Conservation (phyloP, 805 yeast genomes). For the Komagataella pastoris region DNA sequence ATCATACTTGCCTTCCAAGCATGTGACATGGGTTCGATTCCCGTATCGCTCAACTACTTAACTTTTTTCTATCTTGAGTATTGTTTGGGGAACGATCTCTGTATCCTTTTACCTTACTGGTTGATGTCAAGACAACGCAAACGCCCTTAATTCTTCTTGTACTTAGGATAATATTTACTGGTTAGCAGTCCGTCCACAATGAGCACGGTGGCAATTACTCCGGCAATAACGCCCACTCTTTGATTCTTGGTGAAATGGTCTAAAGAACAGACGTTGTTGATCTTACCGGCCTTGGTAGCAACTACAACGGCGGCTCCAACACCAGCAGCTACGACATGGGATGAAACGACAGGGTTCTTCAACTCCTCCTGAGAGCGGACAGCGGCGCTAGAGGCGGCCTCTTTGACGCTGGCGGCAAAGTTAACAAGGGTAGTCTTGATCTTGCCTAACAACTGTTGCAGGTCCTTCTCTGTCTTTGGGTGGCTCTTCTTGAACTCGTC, state of each 20-base stretch:
- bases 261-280: conserved; percentile 17
- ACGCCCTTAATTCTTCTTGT: conserved; percentile 23
- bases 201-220: conserved; percentile 38
- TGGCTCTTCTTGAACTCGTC: conserved; percentile 13
- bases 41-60: conserved; percentile 56
- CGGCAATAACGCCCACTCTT: conserved; percentile 15
- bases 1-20: conserved; percentile 92
- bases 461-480: conserved; percentile 8
- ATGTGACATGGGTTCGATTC: conserved; percentile 92
- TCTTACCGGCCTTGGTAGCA: conserved; percentile 34
- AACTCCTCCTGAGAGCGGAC: conserved; percentile 23
- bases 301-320: conserved; percentile 32
- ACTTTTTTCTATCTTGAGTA: conserved; percentile 15
- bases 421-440: conserved; percentile 5
- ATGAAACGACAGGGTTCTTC: conserved; percentile 48
- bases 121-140: background rate
- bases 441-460: conserved; percentile 9
- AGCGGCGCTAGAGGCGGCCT: conserved; percentile 1
- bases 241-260: conserved; percentile 2
- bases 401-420: conserved; percentile 9
- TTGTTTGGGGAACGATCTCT: background rate
- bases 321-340: conserved; percentile 25
- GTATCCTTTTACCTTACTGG: background rate
- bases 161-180: conserved; percentile 38
- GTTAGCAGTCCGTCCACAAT: conserved; percentile 41